phyloP scores from a whole-genome alignment of 352 stramenopile genomes.

The Phytophthora pini region DNA sequence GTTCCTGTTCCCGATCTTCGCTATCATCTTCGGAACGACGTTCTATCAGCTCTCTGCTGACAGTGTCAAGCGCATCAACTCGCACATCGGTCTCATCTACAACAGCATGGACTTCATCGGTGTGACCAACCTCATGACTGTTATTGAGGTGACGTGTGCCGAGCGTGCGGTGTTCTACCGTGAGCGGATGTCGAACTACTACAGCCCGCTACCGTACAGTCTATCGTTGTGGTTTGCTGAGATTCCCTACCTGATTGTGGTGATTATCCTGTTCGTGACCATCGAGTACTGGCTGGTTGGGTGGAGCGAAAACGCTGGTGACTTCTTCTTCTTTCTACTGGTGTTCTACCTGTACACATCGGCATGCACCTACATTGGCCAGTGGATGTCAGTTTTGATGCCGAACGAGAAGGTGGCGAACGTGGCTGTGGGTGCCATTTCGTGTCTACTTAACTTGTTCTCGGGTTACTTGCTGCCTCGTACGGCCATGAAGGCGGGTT shows the following conservation, averaged over 20 bases:
- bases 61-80: constrained; percentile 52
- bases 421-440: constrained; percentile 67
- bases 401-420: constrained; percentile 79
- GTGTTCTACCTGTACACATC: constrained; percentile 68
- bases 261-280: constrained; percentile 50
- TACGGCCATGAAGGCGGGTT: not conserved
- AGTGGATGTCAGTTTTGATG: constrained; percentile 76
- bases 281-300: constrained; percentile 73
- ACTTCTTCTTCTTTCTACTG: constrained; percentile 46
- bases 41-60: constrained; percentile 53
- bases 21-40: constrained; percentile 13
- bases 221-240: constrained; percentile 68
- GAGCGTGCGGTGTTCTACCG: constrained; percentile 72
- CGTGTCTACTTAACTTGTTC: constrained; percentile 69
- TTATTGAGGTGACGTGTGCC: constrained; percentile 59
- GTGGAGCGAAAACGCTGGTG: constrained; percentile 34
- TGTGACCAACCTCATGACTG: constrained; percentile 66
- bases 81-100: constrained; percentile 69
- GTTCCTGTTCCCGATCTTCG: not conserved
- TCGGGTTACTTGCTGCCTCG: not conserved
- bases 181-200: constrained; percentile 78
- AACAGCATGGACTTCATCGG: constrained; percentile 78
- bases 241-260: constrained; percentile 60
- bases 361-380: constrained; percentile 62
- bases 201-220: constrained; percentile 64